Evolutionary conservation across 2,329 filamentous ascomycete genomes (phyloP).

Genomic region (Knufia fluminis): DNA sequence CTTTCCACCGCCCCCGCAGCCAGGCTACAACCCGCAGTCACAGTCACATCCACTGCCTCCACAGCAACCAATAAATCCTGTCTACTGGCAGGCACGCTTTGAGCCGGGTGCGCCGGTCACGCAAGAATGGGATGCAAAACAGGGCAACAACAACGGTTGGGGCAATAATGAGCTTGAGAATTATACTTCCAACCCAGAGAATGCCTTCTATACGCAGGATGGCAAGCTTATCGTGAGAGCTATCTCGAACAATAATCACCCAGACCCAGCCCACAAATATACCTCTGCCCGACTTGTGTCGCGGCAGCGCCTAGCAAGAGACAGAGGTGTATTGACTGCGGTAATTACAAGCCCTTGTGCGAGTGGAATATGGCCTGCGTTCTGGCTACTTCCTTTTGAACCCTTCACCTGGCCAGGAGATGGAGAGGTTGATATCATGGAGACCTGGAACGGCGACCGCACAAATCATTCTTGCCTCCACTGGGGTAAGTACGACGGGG

Average conservation of each 20-base stretch:
- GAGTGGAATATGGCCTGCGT: constrained; percentile 21
- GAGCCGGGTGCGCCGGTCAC: constrained; percentile 15
- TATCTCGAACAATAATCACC: constrained; percentile 12
- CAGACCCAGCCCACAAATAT: constrained; percentile 18
- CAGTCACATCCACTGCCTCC: constrained; percentile 4
- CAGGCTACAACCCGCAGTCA: constrained; percentile 1
- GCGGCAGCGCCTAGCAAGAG: constrained; percentile 16
- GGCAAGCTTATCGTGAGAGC: constrained; percentile 20
- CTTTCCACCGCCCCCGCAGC: constrained; percentile 8
- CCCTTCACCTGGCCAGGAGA: constrained; percentile 22
- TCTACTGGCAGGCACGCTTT: constrained; percentile 21
- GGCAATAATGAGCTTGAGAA: constrained; percentile 22
- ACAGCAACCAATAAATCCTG: constrained; percentile 2
- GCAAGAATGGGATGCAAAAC: constrained; percentile 20
- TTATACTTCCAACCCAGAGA: constrained; percentile 16
- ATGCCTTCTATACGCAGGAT: constrained; percentile 20
- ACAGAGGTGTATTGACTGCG: constrained; percentile 19
- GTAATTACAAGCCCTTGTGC: constrained; percentile 19
- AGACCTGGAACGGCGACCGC: constrained; percentile 22
- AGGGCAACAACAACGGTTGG: constrained; percentile 23
- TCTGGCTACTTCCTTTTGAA: constrained; percentile 22
- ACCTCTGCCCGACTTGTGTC: constrained; percentile 22
- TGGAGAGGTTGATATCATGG: constrained; percentile 22
- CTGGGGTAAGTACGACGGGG: constrained; percentile 20
- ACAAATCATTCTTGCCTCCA: constrained; percentile 22